Evolutionary conservation across 192 early-diverging fungal species (phyloP).

Genomic region (Coemansia sp.): DNA sequence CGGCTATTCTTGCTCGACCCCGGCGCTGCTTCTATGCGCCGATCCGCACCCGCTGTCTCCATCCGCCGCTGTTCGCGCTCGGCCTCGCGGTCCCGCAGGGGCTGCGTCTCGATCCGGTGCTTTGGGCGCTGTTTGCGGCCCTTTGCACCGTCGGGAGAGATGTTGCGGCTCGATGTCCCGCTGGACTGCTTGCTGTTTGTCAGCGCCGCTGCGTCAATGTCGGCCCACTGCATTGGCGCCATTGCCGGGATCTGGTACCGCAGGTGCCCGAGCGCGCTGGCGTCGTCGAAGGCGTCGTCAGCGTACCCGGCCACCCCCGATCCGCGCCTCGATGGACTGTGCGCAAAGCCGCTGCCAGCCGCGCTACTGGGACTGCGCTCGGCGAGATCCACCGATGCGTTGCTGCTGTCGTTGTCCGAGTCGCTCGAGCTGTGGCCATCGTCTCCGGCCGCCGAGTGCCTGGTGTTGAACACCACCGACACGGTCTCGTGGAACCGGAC

Average conservation of each 20-base stretch:
- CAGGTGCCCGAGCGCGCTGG: conserved; percentile 12
- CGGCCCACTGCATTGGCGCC: conserved; percentile 11
- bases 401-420: conserved; percentile 49
- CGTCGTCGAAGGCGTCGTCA: conserved; percentile 45
- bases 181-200: conserved; percentile 17
- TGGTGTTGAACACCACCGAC: conserved; percentile 43
- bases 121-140: conserved; percentile 16
- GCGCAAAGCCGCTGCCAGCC: too few relatives aligned
- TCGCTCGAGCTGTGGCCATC: conserved; percentile 11
- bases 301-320: neutral
- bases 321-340: too few relatives aligned
- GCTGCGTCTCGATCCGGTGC: conserved; percentile 48
- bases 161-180: conserved; percentile 25
- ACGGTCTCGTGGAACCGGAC: conserved; percentile 51
- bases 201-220: neutral
- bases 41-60: neutral
- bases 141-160: conserved; percentile 28
- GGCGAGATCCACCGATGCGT: conserved; percentile 17
- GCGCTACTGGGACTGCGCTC: neutral
- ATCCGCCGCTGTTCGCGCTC: conserved; percentile 37
- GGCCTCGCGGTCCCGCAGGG: conserved; percentile 49
- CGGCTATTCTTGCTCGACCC: neutral
- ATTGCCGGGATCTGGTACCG: conserved; percentile 27
- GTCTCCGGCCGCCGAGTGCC: conserved; percentile 22
- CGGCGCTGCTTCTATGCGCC: neutral